Percentiles rank a stretch among this genome's conserved stretches.
phyloP scores from a whole-genome alignment of 306 rosid species.

The Cucurbita maxima region DNA sequence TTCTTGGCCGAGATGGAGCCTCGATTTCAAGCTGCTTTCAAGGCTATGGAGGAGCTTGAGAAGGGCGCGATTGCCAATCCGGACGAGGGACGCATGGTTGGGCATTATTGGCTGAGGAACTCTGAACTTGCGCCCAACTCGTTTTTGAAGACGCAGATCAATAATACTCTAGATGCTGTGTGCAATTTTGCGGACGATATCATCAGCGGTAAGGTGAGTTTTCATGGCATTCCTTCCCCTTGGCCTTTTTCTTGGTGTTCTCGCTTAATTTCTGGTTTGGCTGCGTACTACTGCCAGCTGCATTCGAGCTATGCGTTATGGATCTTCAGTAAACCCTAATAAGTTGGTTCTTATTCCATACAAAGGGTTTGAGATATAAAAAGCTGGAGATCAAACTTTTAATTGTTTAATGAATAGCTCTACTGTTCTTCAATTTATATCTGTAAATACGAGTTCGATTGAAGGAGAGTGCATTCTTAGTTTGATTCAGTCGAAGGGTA shows the following conservation, averaged over 20 bases:
- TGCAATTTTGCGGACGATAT: constrained; percentile 51
- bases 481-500: background rate
- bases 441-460: background rate
- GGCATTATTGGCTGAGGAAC: constrained; percentile 87
- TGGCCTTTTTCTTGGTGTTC: background rate
- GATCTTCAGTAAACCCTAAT: background rate
- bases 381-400: background rate
- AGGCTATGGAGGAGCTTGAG: constrained; percentile 75
- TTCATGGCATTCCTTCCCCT: background rate
- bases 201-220: constrained; percentile 88
- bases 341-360: background rate
- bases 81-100: constrained; percentile 95
- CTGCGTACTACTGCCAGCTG: background rate
- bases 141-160: constrained; percentile 50
- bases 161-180: constrained; percentile 43
- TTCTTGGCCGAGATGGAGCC: constrained; percentile 71
- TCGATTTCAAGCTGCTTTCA: constrained; percentile 43
- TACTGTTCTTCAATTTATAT: background rate
- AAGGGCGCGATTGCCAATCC: constrained; percentile 91
- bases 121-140: constrained; percentile 59
- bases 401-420: background rate
- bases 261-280: background rate
- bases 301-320: background rate
- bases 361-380: background rate
- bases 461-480: background rate